A percentile compares a stretch with the other conserved stretches of the same genome.
phyloP scores from a whole-genome alignment of 768 basidiomycete species.

The Scleroderma citrinum region DNA sequence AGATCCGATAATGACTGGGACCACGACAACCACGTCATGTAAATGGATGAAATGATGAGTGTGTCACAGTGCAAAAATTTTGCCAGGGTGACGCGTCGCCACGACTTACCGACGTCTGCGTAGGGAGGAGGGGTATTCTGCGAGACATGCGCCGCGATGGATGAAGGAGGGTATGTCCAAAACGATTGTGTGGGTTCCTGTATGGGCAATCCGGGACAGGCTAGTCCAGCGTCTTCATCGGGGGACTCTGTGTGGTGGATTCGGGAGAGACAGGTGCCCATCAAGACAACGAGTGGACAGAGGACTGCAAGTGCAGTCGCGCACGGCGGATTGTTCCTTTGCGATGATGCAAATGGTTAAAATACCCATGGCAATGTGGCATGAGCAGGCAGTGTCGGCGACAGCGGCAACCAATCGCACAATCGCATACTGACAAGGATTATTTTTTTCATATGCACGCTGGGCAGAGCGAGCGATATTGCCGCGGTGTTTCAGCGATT shows the following conservation, averaged over 20 bases:
- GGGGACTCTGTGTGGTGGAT: neutral
- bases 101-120: slow-evolving; percentile 52
- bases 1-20: slow-evolving; percentile 47
- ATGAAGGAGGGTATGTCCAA: slow-evolving; percentile 54
- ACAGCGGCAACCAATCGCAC: too few species aligned
- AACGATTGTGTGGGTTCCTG: slow-evolving; percentile 51
- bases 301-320: neutral
- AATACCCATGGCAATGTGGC: too few species aligned
- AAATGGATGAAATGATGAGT: too few species aligned
- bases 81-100: neutral
- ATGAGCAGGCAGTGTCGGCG: too few species aligned
- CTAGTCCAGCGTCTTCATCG: neutral
- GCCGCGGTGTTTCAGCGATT: neutral
- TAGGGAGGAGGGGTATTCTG: slow-evolving; percentile 34
- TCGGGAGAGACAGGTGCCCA: slow-evolving; percentile 24
- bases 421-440: too few species aligned
- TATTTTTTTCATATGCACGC: too few species aligned
- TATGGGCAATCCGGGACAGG: slow-evolving; percentile 43
- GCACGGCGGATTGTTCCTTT: neutral
- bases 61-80: too few species aligned
- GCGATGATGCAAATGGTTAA: neutral
- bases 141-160: slow-evolving; percentile 31
- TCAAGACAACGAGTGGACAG: slow-evolving; percentile 2
- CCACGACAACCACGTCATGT: neutral
- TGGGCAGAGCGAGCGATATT: too few species aligned